phyloP scores from a whole-genome alignment of 1,284 basidiomycete species.

The Polyporus tsugae region DNA sequence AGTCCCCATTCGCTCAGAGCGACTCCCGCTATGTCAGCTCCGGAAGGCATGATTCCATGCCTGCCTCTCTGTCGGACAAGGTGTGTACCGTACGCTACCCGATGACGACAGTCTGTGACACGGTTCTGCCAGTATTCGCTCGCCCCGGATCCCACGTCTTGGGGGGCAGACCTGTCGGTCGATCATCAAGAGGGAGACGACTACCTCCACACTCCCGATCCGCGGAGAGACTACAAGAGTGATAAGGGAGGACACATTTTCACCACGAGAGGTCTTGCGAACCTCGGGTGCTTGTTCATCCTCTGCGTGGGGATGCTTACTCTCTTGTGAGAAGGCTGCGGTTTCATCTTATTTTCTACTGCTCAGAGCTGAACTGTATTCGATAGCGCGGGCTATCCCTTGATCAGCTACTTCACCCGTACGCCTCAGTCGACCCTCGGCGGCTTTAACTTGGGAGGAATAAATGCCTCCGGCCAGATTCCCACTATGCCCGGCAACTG shows the following conservation, averaged over 20 bases:
- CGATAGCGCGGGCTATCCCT: slow-evolving; percentile 80
- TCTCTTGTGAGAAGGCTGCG: slow-evolving; percentile 70
- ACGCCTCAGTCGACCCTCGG: slow-evolving; percentile 59
- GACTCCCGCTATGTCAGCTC: slow-evolving; percentile 52
- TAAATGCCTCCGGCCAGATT: slow-evolving; percentile 82
- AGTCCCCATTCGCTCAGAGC: slow-evolving; percentile 42
- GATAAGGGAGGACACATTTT: slow-evolving; percentile 74
- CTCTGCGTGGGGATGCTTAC: slow-evolving; percentile 68
- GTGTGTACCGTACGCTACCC: slow-evolving; percentile 29
- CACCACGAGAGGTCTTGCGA: slow-evolving; percentile 76
- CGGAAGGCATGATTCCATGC: slow-evolving; percentile 35
- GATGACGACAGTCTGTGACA: background rate
- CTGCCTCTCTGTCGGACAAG: slow-evolving; percentile 49
- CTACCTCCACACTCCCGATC: slow-evolving; percentile 80
- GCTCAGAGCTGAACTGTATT: background rate
- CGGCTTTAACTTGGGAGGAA: slow-evolving; percentile 84
- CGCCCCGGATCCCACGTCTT: slow-evolving; percentile 73
- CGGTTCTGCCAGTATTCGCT: slow-evolving; percentile 67
- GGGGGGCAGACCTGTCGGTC: slow-evolving; percentile 73
- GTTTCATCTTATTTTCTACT: background rate
- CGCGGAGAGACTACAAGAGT: slow-evolving; percentile 70
- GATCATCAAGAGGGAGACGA: slow-evolving; percentile 71
- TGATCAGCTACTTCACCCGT: slow-evolving; percentile 74
- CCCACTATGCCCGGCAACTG: slow-evolving; percentile 69
- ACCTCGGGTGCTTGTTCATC: slow-evolving; percentile 79